phyloP scores from a whole-genome alignment of 2,329 filamentous ascomycete genomes.

The Colletotrichum tanaceti region DNA sequence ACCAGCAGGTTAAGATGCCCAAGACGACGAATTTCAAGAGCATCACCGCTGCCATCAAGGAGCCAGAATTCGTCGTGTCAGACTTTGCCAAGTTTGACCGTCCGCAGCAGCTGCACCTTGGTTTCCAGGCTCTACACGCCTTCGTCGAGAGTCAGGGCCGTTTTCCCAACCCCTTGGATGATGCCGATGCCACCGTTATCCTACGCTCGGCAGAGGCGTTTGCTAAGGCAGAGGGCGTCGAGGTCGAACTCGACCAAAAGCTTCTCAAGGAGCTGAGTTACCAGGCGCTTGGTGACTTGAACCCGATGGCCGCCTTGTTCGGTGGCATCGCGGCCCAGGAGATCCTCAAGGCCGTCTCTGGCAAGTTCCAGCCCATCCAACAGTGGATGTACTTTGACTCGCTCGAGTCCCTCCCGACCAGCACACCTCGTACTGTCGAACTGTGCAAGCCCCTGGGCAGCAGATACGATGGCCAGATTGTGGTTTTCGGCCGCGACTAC shows the following conservation, averaged over 20 bases:
- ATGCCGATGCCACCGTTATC: slow-evolving; percentile 83
- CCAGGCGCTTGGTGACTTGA: slow-evolving; percentile 91
- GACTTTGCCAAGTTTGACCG: slow-evolving; percentile 99
- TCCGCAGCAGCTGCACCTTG: slow-evolving; percentile 89
- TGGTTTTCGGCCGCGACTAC: slow-evolving; percentile 92
- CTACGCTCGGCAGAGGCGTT: slow-evolving; percentile 80
- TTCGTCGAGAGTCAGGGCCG: slow-evolving; percentile 82
- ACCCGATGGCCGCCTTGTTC: slow-evolving; percentile 93
- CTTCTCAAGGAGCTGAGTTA: slow-evolving; percentile 92
- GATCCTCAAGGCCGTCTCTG: slow-evolving; percentile 94
- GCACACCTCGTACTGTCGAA: slow-evolving; percentile 81
- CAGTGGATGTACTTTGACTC: slow-evolving; percentile 99
- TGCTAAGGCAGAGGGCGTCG: slow-evolving; percentile 78
- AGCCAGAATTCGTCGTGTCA: slow-evolving; percentile 89
- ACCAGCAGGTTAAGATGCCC: slow-evolving; percentile 98
- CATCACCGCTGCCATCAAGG: slow-evolving; percentile 80
- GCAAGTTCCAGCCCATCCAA: slow-evolving; percentile 95
- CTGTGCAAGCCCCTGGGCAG: slow-evolving; percentile 86
- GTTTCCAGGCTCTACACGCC: slow-evolving; percentile 90
- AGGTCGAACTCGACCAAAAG: slow-evolving; percentile 91
- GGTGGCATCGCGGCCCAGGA: slow-evolving; percentile 95
- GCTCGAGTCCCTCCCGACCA: slow-evolving; percentile 89
- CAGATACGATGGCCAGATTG: slow-evolving; percentile 96
- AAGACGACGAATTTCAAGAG: slow-evolving; percentile 91
- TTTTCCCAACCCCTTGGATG: slow-evolving; percentile 85